Evolutionary conservation across 176 grass and related monocot genomes (phyloP), one percentile per base, ranked within the genome.

Genomic region (Phoenix roebelenii): DNA sequence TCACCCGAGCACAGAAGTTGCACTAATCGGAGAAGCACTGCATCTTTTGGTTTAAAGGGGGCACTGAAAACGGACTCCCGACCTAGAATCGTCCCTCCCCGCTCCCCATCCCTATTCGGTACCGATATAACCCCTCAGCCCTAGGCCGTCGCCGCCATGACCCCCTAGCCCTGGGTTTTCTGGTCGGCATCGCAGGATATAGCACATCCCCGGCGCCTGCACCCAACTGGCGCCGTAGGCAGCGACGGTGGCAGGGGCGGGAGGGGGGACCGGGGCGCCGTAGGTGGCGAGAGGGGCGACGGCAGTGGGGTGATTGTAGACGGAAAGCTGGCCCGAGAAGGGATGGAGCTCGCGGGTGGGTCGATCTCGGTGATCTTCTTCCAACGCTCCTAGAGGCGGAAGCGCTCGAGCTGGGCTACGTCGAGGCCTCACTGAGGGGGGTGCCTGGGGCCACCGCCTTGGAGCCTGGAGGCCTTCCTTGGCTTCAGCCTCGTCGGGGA

Each of bases 21-120:
- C 71, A 74, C 2, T 74, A 51, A 65, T 74, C 60, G 25, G 59
- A 64, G 18, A 48, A 74, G 50, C 71, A 64, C 19, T 23, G 58
- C 60, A 74, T 32, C 50, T 63, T 74, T 74, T 74, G 71, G 59
- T 44, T 74, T 64, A 60, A 65, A 74, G 71, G 71, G 60, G 60
- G 71, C 71, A 65, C 71, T 22, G 59, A 51, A 22, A 59, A 66
- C 0, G 82, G 75, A 39, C 16, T 64, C 57, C 64, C 5, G 59
- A 23, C 25, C 4, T 25, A 26, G 3, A 57, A 60, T 54, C 59
- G 64, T 16, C 63, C 67, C 14, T 29, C 23, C 14, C 51, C 54
- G 54, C 54, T 3, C 50, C 32, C 23, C 63, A 10, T 68, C 52
- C 52, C 35, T 9, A 44, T 14, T 9, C 9, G 52, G 51, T 35